Conservation (phyloP, 2,329 filamentous ascomycete species). For the Aspergillus carbonarius region DNA sequence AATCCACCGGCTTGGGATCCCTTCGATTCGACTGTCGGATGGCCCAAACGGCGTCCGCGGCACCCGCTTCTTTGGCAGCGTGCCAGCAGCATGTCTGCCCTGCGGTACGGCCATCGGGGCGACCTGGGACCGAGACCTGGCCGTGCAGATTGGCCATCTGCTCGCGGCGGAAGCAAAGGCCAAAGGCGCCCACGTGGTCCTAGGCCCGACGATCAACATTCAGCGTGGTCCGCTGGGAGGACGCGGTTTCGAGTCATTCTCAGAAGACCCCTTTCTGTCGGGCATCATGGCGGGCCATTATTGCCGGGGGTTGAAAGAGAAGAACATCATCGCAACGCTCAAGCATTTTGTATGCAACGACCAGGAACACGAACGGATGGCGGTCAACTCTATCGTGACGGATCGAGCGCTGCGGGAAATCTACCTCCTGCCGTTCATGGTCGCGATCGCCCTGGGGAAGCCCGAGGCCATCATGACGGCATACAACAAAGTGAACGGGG, state of each 20-base stretch:
- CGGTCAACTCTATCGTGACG: slow-evolving; percentile 42
- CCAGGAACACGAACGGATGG: slow-evolving; percentile 45
- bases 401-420: slow-evolving; percentile 61
- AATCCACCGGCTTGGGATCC: slow-evolving; percentile 62
- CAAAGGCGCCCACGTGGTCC: slow-evolving; percentile 69
- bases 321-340: slow-evolving; percentile 72
- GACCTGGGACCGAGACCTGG: slow-evolving; percentile 71
- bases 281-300: slow-evolving; percentile 71
- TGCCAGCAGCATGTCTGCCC: slow-evolving; percentile 71
- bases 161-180: slow-evolving; percentile 70
- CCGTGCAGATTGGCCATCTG: slow-evolving; percentile 67
- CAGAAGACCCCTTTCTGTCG: slow-evolving; percentile 74
- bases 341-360: slow-evolving; percentile 61
- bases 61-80: slow-evolving; percentile 66
- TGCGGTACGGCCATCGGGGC: slow-evolving; percentile 75
- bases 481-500: slow-evolving; percentile 58
- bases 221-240: slow-evolving; percentile 78
- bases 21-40: slow-evolving; percentile 65
- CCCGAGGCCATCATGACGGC: slow-evolving; percentile 60
- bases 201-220: slow-evolving; percentile 78
- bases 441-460: slow-evolving; percentile 56
- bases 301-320: slow-evolving; percentile 71
- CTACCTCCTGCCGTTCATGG: slow-evolving; percentile 64
- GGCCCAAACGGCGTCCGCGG: slow-evolving; percentile 69
- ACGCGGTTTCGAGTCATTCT: slow-evolving; percentile 82